phyloP scores from a whole-genome alignment of 495 filamentous ascomycete genomes.

The Rostrohypoxylon terebratum region DNA sequence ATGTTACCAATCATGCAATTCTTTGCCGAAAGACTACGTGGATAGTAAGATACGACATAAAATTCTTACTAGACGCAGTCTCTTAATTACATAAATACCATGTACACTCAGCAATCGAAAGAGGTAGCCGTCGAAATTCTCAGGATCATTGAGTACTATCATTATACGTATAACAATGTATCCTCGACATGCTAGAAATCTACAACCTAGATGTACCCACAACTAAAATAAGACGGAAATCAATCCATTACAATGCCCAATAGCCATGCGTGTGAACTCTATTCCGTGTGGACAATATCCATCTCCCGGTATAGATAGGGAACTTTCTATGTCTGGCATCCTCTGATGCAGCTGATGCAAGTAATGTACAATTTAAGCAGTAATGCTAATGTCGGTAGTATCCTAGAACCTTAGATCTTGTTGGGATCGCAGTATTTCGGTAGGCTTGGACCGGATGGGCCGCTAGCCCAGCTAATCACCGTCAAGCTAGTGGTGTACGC shows the following conservation, averaged over 20 bases:
- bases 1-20: slow-evolving; percentile 95
- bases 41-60: slow-evolving; percentile 51
- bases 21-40: slow-evolving; percentile 78
- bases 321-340: slow-evolving; percentile 31
- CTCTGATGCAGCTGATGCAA: slow-evolving; percentile 26
- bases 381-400: background rate
- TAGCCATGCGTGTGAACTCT: slow-evolving; percentile 35
- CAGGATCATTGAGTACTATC: slow-evolving; percentile 8
- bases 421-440: slow-evolving; percentile 63
- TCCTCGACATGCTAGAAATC: background rate
- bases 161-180: background rate
- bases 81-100: background rate
- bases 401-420: slow-evolving; percentile 24
- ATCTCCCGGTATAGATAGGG: slow-evolving; percentile 4
- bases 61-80: background rate
- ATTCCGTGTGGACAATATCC: slow-evolving; percentile 17
- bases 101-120: background rate
- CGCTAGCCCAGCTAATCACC: slow-evolving; percentile 79
- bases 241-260: slow-evolving; percentile 18
- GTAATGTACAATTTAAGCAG: slow-evolving; percentile 33
- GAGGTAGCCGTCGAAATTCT: background rate
- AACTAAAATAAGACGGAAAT: slow-evolving; percentile 8
- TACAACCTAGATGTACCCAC: slow-evolving; percentile 8
- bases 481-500: slow-evolving; percentile 90
- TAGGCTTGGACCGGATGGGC: slow-evolving; percentile 49